Conservation (phyloP, 2,329 filamentous ascomycete genomes). For the Helminthosporium solani region DNA sequence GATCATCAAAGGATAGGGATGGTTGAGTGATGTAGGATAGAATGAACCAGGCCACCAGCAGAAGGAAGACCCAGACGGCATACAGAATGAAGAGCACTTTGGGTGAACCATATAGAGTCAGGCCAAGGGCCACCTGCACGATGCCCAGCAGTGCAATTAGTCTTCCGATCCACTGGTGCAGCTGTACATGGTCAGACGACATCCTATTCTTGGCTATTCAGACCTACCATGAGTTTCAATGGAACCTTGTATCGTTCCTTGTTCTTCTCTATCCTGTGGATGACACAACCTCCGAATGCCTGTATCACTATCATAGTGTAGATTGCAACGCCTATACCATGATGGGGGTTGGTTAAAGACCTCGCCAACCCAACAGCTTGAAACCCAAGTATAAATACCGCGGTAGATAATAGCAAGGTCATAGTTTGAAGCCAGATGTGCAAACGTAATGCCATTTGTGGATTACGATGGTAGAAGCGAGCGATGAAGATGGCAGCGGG, state of each 20-base stretch:
- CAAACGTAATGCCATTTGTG: conserved; percentile 62
- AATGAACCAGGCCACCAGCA: conserved; percentile 76
- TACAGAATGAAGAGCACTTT: conserved; percentile 82
- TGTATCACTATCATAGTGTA: conserved; percentile 73
- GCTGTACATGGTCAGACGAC: conserved; percentile 50
- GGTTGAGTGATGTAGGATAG: conserved; percentile 69
- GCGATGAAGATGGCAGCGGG: conserved; percentile 72
- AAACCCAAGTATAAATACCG: conserved; percentile 72
- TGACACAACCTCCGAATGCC: conserved; percentile 66
- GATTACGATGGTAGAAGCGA: conserved; percentile 66
- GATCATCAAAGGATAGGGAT: conserved; percentile 56
- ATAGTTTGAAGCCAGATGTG: conserved; percentile 76
- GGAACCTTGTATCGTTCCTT: conserved; percentile 57
- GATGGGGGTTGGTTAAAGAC: conserved; percentile 77
- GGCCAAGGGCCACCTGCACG: conserved; percentile 80
- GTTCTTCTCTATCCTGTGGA: conserved; percentile 57
- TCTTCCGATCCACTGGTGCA: conserved; percentile 88
- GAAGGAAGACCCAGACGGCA: conserved; percentile 70
- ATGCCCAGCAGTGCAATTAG: conserved; percentile 78
- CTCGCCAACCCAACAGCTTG: conserved; percentile 74
- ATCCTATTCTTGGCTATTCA: neutral
- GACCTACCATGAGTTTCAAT: conserved; percentile 57
- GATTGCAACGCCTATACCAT: conserved; percentile 78
- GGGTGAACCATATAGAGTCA: conserved; percentile 91
- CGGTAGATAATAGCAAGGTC: conserved; percentile 66